Evolutionary conservation across 1,284 basidiomycete genomes (phyloP).

Genomic region (Trichosporon sp.): DNA sequence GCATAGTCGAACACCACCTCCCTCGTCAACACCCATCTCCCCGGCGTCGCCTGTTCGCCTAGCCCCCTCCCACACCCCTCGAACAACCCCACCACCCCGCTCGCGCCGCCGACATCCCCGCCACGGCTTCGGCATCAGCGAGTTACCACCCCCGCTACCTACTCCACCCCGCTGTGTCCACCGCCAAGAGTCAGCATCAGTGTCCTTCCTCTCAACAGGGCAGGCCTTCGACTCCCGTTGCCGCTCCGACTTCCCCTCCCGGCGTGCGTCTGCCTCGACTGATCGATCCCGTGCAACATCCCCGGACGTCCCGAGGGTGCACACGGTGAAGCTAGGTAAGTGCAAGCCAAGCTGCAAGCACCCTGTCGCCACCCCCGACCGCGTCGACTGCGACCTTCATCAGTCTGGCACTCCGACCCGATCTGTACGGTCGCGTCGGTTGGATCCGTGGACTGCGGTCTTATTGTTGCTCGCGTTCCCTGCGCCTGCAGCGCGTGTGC

Average conservation of each 20-base stretch:
- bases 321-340: constrained; percentile 37
- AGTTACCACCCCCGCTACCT: not conserved
- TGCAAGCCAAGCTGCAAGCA: not conserved
- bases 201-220: not conserved
- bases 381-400: not conserved
- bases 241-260: not conserved
- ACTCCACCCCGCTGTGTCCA: constrained; percentile 3
- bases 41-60: constrained; percentile 13
- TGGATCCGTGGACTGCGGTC: not conserved
- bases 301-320: constrained; percentile 34
- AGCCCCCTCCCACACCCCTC: not conserved
- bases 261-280: constrained; percentile 14
- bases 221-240: constrained; percentile 6
- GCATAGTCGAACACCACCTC: not conserved
- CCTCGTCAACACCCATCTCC: not conserved
- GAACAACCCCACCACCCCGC: not conserved
- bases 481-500: not conserved
- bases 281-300: constrained; percentile 27
- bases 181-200: not conserved
- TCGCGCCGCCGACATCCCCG: not conserved
- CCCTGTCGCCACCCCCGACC: not conserved
- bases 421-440: not conserved
- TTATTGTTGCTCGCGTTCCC: not conserved
- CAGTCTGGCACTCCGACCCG: not conserved
- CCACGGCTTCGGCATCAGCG: not conserved